Base-by-base conservation (phyloP, 1,139 yeast genomes). In the Lodderomyces pseudojiufengensis region DNA sequence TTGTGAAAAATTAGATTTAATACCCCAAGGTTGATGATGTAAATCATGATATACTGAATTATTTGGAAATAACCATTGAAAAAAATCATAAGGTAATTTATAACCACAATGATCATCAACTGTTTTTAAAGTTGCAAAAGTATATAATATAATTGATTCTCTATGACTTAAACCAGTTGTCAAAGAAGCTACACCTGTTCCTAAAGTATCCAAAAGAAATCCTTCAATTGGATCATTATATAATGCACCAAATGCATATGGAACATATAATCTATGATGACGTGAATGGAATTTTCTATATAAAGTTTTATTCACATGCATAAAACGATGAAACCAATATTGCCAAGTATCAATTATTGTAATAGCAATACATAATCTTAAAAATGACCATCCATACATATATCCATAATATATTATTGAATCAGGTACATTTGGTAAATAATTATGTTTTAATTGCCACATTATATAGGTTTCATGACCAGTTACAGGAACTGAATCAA, bases 91-190 rank as follows among this genome's bases (percentile, higher is more conserved):
- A 12, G 97, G 98, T 41, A 92, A 66, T 32, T 88, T 79, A 61
- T 90, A 92, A 13, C 98, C 98, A 61, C 97, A 92, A 61, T 92
- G 98, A 59, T 92, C 98, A 59, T 92, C 98, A 35, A 92, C 96
- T 1, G 98, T 92, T 62, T 92, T 92, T 74, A 92, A 62, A 5
- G 98, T 92, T 11, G 96, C 85, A 58, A 92, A 86, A 3, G 92
- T 80, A 62, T 73, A 92, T 41, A 92, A 66, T 14, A 84, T 48
- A 24, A 84, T 67, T 35, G 82, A 65, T 62, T 92, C 97, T 41
- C 96, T 77, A 33, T 88, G 83, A 2, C 85, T 63, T 48, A 92
- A 66, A 2, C 74, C 70, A 2, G 85, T 73, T 11, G 76, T 47
- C 22, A 85, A 48, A 39, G 80, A 73, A 1, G 96, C 94, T 29